Evolutionary conservation across 2,329 filamentous ascomycete genomes (phyloP).

Genomic region (Trichoderma sp.): DNA sequence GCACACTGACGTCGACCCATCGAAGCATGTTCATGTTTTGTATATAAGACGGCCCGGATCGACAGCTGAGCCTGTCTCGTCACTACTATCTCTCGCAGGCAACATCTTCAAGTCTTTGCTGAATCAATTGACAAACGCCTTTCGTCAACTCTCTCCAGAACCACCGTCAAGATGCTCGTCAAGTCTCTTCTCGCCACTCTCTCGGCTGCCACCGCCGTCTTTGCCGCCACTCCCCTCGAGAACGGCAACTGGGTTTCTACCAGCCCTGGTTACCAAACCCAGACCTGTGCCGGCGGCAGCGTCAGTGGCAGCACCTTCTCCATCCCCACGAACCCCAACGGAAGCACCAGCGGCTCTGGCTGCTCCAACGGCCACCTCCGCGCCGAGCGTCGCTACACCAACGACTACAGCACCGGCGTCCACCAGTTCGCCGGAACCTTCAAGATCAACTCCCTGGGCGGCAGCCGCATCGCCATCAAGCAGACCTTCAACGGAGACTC

Average conservation of each 20-base stretch:
- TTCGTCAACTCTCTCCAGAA: background rate
- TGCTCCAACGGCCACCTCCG: constrained; percentile 26
- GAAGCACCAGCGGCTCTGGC: constrained; percentile 22
- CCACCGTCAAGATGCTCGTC: constrained; percentile 13
- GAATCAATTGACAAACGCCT: background rate
- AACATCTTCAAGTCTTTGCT: background rate
- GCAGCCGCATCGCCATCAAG: constrained; percentile 26
- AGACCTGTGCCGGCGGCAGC: constrained; percentile 24
- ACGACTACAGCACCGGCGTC: constrained; percentile 24
- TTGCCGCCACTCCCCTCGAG: constrained; percentile 22
- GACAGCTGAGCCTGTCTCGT: background rate
- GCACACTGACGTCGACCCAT: background rate
- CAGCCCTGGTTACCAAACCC: constrained; percentile 12
- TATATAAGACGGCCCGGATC: constrained; percentile 12
- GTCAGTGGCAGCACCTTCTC: constrained; percentile 22
- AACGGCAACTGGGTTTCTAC: constrained; percentile 20
- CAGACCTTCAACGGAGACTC: constrained; percentile 26
- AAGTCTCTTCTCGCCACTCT: constrained; percentile 19
- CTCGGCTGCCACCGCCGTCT: constrained; percentile 13
- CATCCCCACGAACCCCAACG: constrained; percentile 23
- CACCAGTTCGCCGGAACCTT: constrained; percentile 27
- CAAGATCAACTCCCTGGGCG: constrained; percentile 26
- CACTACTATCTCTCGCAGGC: background rate
- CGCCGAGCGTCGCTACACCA: constrained; percentile 24
- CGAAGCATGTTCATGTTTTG: background rate